These are phyloP conservation scores for Termitomyces bulborhizus DNA, from an alignment of 768 basidiomycete genomes.

Conservation along the genomic window DNA sequence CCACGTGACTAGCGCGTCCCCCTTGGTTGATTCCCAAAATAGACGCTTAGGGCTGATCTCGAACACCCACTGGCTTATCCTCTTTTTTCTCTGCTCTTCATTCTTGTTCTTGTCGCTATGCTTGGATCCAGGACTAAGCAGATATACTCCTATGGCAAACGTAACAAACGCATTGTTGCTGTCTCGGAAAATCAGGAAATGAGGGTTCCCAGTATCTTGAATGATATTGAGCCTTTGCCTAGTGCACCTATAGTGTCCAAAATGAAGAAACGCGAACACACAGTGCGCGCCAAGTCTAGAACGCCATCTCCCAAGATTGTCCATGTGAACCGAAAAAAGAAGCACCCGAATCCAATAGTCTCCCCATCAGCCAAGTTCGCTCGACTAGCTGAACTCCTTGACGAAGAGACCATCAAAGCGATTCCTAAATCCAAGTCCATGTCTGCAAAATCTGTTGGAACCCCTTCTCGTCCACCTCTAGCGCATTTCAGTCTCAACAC, in stretches of 20 bases:
- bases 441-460: constrained; percentile 6
- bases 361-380: constrained; percentile 27
- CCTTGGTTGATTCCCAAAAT: constrained; percentile 17
- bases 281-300: constrained; percentile 23
- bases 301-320: constrained; percentile 31
- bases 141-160: constrained; percentile 59
- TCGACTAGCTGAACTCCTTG: constrained; percentile 26
- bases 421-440: constrained; percentile 9
- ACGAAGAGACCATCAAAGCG: constrained; percentile 10
- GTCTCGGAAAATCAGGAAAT: constrained; percentile 28
- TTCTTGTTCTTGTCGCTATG: constrained; percentile 30
- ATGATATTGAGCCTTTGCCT: constrained; percentile 35
- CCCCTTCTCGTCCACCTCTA: constrained; percentile 27
- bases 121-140: constrained; percentile 58
- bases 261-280: constrained; percentile 44
- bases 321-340: constrained; percentile 35
- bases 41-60: background rate
- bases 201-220: constrained; percentile 31
- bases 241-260: constrained; percentile 32
- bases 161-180: constrained; percentile 54
- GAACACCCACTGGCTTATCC: background rate
- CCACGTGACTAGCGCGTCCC: constrained; percentile 22
- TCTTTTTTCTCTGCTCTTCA: constrained; percentile 9
- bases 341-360: constrained; percentile 27
- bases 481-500: constrained; percentile 24